Evolutionary conservation across 805 yeast genomes (phyloP), one percentile per base, ranked within the genome.

Genomic region (Pachysolen tannophilus): DNA sequence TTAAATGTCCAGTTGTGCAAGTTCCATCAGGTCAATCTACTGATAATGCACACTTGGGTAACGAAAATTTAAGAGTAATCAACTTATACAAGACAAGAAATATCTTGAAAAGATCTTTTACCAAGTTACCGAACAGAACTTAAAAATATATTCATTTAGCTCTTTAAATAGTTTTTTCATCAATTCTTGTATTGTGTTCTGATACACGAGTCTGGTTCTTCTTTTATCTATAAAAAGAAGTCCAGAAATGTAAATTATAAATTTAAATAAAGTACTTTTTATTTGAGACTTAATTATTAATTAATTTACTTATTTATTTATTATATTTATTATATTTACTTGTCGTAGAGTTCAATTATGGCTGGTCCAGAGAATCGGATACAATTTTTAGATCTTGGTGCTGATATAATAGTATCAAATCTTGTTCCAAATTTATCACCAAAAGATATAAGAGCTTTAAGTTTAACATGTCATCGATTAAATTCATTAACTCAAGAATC

Each of bases 1-100:
- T 90, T 45, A 57, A 68, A 34, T 95, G 97, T 3, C 84, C 85
- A 18, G 97, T 96, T 2, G 94, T 90, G 1, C 97, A 92, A 56
- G 73, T 92, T 23, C 97, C 98, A 2, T 86, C 97, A 51, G 98
- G 97, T 1, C 98, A 90, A 60, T 73, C 90, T 2, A 76, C 92
- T 28, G 97, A 92, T 55, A 85, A 86, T 49, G 97, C 97, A 1
- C 98, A 90, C 62, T 69, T 90, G 47, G 77, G 80, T 49, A 82
- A 92, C 51, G 98, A 90, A 58, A 72, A 92, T 43, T 55, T 90
- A 31, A 63, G 97, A 37, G 74, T 90, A 17, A 63, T 78, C 26
- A 90, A 90, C 50, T 65, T 88, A 48, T 75, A 78, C 49, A 84
- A 81, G 40, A 70, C 90, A 41, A 72, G 87, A 39, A 67, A 65